A percentile compares a stretch with the other conserved stretches of the same genome.
These are phyloP conservation scores for Tricholoma furcatifolium DNA, from an alignment of 768 basidiomycete species.

Conservation along the genomic window DNA sequence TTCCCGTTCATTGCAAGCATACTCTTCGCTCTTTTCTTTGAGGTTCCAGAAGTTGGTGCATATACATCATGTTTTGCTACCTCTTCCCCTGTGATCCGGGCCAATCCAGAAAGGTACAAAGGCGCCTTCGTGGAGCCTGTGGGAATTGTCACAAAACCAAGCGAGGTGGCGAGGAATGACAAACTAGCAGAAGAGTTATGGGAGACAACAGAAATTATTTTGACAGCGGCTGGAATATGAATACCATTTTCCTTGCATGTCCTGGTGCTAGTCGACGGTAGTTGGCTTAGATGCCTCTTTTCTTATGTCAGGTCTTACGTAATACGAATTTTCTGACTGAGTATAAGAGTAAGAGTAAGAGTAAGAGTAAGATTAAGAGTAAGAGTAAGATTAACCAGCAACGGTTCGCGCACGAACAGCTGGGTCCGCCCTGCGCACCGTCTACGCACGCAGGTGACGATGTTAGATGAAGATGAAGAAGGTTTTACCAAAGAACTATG, in stretches of 20 bases:
- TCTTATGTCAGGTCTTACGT: no score
- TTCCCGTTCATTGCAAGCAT: conserved; percentile 18
- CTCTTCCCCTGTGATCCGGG: conserved; percentile 30
- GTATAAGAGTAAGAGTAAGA: no score
- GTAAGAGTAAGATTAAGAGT: no score
- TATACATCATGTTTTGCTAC: conserved; percentile 40
- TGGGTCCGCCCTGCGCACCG: no score
- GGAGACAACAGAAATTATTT: conserved; percentile 30
- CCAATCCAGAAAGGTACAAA: conserved; percentile 31
- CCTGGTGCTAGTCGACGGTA: no score
- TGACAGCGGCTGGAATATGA: conserved; percentile 23
- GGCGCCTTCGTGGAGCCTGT: conserved; percentile 37
- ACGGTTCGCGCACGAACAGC: no score
- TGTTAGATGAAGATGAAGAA: no score
- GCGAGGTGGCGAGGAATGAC: conserved; percentile 27
- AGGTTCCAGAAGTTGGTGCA: conserved; percentile 30
- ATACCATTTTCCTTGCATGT: neutral
- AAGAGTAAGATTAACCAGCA: no score
- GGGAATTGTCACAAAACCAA: conserved; percentile 25
- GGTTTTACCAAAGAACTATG: no score
- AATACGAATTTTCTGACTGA: no score
- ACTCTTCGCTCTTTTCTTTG: conserved; percentile 26
- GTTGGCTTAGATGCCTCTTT: no score
- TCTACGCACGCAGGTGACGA: no score
- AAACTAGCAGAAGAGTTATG: conserved; percentile 37